Base-by-base conservation (phyloP, 2,329 filamentous ascomycete genomes). In the Fusarium illudens region DNA sequence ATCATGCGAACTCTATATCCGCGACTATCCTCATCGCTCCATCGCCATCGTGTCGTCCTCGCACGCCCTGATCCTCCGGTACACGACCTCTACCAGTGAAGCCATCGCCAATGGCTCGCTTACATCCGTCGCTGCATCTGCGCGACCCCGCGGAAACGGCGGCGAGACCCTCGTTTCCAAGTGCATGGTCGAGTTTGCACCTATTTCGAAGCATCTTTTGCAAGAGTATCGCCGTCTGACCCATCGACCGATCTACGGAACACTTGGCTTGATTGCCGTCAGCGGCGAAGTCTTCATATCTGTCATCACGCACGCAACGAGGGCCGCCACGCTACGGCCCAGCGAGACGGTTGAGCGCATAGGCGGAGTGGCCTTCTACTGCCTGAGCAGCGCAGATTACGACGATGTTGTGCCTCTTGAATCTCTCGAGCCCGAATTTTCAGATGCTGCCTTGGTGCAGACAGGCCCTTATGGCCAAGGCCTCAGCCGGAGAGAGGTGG, bases 331-430 rank as follows among this genome's bases (percentile, higher is more conserved):
- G 1, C 86, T 97, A 49, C 86, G 94, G 49, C 94, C 94, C 0
- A 93, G 93, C 48, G 95, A 98, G 83, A 95, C 91, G 4, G 90
- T 97, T 22, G 92, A 96, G 80, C 90, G 90, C 78, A 98, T 98
- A 73, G 86, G 90, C 63, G 89, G 87, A 19, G 95, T 97, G 61
- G 92, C 96, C 69, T 98, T 98, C 78, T 93, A 97, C 81, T 98
- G 96, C 76, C 82, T 99, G 63, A 98, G 93, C 78, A 92, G 90
- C 73, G 84, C 90, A 37, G 89, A 93, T 70, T 97, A 96, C 79
- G 96, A 98, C 79, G 87, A 94, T 78, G 86, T 94, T 30, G 83
- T 88, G 27, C 82, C 84, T 10, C 73, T 86, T 13, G 88, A 89
- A 64, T 76, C 82, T 3, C 80, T 83, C 60, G 86, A 88, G 46